Evolutionary conservation across 176 grass and related monocot species (phyloP).

Genomic region (Aechmea fasciata): DNA sequence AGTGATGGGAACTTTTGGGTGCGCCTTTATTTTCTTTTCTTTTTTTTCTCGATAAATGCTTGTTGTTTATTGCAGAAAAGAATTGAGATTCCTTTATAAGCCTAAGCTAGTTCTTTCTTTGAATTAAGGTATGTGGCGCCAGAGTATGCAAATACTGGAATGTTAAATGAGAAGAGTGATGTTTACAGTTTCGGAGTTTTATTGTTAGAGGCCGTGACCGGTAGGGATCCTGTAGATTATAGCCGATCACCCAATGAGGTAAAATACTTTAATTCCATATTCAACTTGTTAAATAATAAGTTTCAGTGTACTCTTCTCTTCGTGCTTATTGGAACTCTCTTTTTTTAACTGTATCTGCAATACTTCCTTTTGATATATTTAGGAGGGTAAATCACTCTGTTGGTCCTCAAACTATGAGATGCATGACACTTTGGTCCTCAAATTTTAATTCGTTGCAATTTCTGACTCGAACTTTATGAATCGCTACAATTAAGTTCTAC

Average conservation of each 20-base stretch:
- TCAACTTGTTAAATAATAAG: not conserved
- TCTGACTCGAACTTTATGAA: no score
- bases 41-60: not conserved
- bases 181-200: conserved; percentile 97
- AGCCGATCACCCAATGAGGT: conserved; percentile 74
- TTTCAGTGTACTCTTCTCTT: not conserved
- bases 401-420: no score
- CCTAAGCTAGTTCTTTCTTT: conserved; percentile 20
- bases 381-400: no score
- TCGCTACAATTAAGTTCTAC: no score
- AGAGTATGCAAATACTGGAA: conserved; percentile 94
- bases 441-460: no score
- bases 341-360: not conserved
- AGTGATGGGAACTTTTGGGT: conserved; percentile 99
- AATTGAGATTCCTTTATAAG: not conserved
- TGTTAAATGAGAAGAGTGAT: conserved; percentile 98
- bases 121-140: conserved; percentile 82
- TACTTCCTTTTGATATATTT: no score
- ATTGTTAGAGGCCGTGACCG: conserved; percentile 83
- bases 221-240: conserved; percentile 91
- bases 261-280: conserved; percentile 1
- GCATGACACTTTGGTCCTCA: no score
- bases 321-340: not conserved
- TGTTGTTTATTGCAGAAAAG: not conserved
- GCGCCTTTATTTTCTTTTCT: conserved; percentile 7